A percentile compares a stretch with the other conserved stretches of the same genome.
These are phyloP conservation scores for Raddia distichophylla DNA, from an alignment of 176 grass and related monocot species.

Conservation along the genomic window DNA sequence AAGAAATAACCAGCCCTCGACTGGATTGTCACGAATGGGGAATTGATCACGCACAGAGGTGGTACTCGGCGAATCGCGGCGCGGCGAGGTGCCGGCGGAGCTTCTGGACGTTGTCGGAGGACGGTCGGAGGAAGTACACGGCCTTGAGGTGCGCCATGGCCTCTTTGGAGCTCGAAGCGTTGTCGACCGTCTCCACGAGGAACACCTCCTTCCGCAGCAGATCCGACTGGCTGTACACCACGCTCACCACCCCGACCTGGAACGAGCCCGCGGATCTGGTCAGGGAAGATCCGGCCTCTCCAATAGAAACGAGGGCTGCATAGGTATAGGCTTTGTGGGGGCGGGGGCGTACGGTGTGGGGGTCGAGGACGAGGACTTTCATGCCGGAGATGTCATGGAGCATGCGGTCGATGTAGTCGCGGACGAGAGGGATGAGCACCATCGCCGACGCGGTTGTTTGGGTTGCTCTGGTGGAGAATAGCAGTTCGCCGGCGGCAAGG, in stretches of 20 bases:
- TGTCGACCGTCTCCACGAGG: conserved; percentile 87
- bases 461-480: neutral
- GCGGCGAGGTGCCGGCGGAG: conserved; percentile 76
- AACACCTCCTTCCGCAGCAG: conserved; percentile 96
- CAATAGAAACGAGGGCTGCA: conserved; percentile 2
- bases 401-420: conserved; percentile 96
- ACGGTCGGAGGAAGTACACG: conserved; percentile 83
- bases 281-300: conserved; percentile 5
- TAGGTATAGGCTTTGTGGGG: conserved; percentile 16
- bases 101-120: conserved; percentile 88
- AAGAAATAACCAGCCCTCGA: neutral
- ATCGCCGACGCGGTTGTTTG: conserved; percentile 35
- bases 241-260: conserved; percentile 94
- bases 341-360: conserved; percentile 52
- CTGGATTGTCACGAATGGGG: neutral
- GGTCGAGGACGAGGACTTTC: conserved; percentile 95
- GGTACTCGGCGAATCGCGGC: conserved; percentile 87
- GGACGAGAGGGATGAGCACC: conserved; percentile 71
- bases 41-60: conserved; percentile 63
- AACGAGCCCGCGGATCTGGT: conserved; percentile 28
- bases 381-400: conserved; percentile 93
- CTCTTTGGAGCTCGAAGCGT: conserved; percentile 78
- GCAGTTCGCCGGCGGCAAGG: conserved; percentile 26
- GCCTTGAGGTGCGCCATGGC: conserved; percentile 96
- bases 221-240: conserved; percentile 94